These are phyloP conservation scores for Hypoxylon sp. DNA, from an alignment of 2,329 filamentous ascomycete genomes.

Conservation along the genomic window DNA sequence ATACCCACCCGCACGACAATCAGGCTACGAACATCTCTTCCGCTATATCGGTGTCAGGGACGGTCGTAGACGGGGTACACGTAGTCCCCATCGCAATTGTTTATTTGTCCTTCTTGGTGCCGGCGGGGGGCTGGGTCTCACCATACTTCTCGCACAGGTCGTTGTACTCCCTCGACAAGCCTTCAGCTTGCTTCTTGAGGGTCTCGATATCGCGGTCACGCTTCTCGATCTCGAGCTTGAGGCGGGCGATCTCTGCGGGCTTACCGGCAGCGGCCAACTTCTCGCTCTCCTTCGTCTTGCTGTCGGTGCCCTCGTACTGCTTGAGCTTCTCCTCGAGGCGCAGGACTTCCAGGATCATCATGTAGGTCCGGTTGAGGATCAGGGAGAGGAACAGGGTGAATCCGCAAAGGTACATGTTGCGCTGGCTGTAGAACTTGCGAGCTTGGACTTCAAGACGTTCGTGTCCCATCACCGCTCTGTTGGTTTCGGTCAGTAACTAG, in stretches of 20 bases:
- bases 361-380: slow-evolving; percentile 99
- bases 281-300: slow-evolving; percentile 75
- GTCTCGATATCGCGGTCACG: slow-evolving; percentile 88
- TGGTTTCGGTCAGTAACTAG: slow-evolving; percentile 19
- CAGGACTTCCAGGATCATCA: slow-evolving; percentile 94
- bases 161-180: slow-evolving; percentile 87
- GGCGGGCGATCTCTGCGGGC: slow-evolving; percentile 79
- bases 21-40: background rate
- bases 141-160: slow-evolving; percentile 87
- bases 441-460: slow-evolving; percentile 99
- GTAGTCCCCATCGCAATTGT: background rate
- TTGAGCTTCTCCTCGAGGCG: slow-evolving; percentile 93
- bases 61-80: background rate
- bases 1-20: background rate
- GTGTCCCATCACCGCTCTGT: slow-evolving; percentile 80
- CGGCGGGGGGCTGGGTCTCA: slow-evolving; percentile 65
- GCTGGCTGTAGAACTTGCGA: slow-evolving; percentile 99
- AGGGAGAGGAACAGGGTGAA: slow-evolving; percentile 99
- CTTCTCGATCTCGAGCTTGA: slow-evolving; percentile 79
- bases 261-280: slow-evolving; percentile 81
- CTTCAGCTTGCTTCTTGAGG: slow-evolving; percentile 92
- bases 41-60: background rate
- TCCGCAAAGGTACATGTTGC: slow-evolving; percentile 99
- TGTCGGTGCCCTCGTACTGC: slow-evolving; percentile 78
- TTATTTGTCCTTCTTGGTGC: slow-evolving; percentile 72